These are phyloP conservation scores for Solanum aculeatissimum DNA, from an alignment of 305 asterid genomes.

Conservation along the genomic window DNA sequence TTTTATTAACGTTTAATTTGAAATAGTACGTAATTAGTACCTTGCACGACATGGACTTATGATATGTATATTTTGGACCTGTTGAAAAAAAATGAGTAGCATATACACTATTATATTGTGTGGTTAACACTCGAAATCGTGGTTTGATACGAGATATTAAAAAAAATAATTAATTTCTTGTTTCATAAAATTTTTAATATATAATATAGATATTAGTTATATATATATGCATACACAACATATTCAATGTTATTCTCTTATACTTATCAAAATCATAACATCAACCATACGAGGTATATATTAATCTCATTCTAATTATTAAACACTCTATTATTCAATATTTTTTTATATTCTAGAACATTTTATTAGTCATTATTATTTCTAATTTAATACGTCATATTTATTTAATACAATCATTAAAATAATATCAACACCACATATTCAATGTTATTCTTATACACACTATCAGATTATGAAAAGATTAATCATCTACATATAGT, in stretches of 20 bases:
- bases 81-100: not conserved
- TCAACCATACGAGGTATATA: no score
- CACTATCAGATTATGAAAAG: not conserved
- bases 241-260: no score
- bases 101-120: not conserved
- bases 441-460: not conserved
- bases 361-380: no score
- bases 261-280: fast-evolving
- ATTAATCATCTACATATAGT: not conserved
- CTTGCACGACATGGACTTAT: not conserved
- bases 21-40: not conserved
- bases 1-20: not conserved
- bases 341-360: no score
- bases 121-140: not conserved
- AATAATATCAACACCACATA: not conserved
- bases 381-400: not conserved
- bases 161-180: not conserved
- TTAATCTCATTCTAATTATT: no score
- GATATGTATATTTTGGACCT: not conserved
- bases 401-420: not conserved
- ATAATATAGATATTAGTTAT: no score
- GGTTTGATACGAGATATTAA: no score
- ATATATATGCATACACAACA: no score
- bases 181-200: no score
- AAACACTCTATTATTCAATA: no score